Percentiles rank a stretch among this genome's conserved stretches.
Conservation (phyloP, 2,329 filamentous ascomycete species). For the Ciborinia camelliae region DNA sequence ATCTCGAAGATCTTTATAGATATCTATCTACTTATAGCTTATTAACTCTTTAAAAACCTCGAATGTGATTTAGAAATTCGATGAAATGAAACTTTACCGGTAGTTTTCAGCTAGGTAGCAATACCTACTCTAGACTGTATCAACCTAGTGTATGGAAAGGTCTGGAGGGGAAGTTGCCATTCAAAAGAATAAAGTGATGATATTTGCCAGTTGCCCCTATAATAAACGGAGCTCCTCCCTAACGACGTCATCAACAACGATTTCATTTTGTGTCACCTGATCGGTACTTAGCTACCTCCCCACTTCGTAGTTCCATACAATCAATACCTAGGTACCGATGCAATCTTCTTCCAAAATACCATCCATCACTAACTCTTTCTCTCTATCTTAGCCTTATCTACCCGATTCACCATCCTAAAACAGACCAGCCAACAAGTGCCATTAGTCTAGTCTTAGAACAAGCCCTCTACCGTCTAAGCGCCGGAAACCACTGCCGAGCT, state of each 20-base stretch:
- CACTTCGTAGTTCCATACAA: neutral
- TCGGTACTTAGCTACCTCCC: neutral
- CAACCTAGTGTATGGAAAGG: too few species aligned
- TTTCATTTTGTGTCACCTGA: neutral
- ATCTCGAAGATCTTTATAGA: too few species aligned
- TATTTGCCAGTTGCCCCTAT: too few species aligned
- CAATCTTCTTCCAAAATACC: neutral
- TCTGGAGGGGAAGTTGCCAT: too few species aligned
- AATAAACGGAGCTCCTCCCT: neutral
- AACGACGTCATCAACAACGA: neutral
- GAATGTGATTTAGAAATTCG: too few species aligned
- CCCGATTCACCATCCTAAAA: conserved; percentile 5
- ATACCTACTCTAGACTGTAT: too few species aligned
- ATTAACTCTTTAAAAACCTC: too few species aligned
- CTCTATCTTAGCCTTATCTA: conserved; percentile 20
- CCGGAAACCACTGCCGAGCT: neutral
- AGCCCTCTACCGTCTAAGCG: neutral
- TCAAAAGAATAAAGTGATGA: too few species aligned
- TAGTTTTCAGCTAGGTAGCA: too few species aligned
- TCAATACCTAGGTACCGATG: too few species aligned
- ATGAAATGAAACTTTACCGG: too few species aligned
- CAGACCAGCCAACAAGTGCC: neutral
- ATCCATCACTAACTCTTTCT: neutral
- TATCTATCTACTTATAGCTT: too few species aligned
- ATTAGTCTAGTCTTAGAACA: neutral